Base-by-base conservation (phyloP, 1,139 yeast genomes). In the Blastobotrys persicus region DNA sequence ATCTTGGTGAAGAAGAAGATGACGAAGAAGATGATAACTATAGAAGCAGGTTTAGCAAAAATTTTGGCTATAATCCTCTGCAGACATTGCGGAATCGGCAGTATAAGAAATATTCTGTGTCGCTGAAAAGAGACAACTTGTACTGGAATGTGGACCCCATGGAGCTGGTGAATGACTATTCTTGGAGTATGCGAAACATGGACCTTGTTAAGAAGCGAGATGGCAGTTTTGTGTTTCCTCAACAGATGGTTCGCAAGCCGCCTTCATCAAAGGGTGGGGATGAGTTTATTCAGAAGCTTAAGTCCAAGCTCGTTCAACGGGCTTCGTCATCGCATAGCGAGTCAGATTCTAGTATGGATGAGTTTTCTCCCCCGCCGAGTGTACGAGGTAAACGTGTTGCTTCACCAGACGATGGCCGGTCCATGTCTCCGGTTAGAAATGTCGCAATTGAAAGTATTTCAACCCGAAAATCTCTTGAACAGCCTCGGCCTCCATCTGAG, bases 171-270 rank as follows among this genome's bases (percentile, higher is more conserved):
- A 75, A 78, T 45, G 95, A 88, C 62, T 55, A 75, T 19, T 69
- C 77, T 0, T 87, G 95, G 92, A 73, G 91, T 57, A 69, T 75
- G 6, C 66, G 71, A n/a, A 85, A 84, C 60, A 81, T 87, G 81
- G 70, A 76, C 57, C 83, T 83, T 56, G 66, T 87, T 46, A 67
- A 68, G 37, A 74, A 75, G 28, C 28, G 28, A 23, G 28, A 5
- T 9, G 28, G 28, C 5, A 23, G 28, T 9, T 23, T 23, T 23
- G 9, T 23, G 5, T 9, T 23, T 9, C 12, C 13, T 14, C 33
- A 31, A 31, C 14, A n/a, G 12, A 4, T 14, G 12, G 13, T n/a
- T 6, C 33, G 13, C 33, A 31, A n/a, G 17, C 28, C 49, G 12
- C 26, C 48, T 3, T 45, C 39, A 20, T 45, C 48, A 16, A 45